Evolutionary conservation across 805 yeast species (phyloP).

Genomic region (Kuraishia molischiana): DNA sequence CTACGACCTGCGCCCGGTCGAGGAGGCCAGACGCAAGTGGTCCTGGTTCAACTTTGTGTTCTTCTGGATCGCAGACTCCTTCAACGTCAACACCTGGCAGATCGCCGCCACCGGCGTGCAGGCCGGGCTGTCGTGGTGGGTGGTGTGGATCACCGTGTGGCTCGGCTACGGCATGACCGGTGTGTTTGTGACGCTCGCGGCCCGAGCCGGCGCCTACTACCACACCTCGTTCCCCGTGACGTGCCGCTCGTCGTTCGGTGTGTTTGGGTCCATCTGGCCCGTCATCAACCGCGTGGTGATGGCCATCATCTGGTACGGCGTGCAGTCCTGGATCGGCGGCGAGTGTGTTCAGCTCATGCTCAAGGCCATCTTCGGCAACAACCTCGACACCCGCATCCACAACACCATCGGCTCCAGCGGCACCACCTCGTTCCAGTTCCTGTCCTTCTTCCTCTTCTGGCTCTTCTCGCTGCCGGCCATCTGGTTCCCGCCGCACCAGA

Average conservation of each 20-base stretch:
- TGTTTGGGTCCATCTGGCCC: constrained; percentile 84
- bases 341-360: constrained; percentile 75
- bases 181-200: constrained; percentile 56
- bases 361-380: constrained; percentile 61
- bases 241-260: constrained; percentile 75
- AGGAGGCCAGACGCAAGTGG: constrained; percentile 71
- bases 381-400: constrained; percentile 52
- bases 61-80: constrained; percentile 86
- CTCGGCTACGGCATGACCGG: constrained; percentile 69
- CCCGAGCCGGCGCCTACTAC: constrained; percentile 72
- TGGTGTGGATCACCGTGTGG: constrained; percentile 85
- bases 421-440: constrained; percentile 62
- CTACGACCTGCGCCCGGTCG: constrained; percentile 73
- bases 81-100: constrained; percentile 86
- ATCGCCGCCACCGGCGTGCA: constrained; percentile 80
- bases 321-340: constrained; percentile 80
- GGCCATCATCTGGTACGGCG: constrained; percentile 75
- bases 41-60: constrained; percentile 70
- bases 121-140: constrained; percentile 84
- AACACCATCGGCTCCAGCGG: constrained; percentile 51
- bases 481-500: constrained; percentile 72
- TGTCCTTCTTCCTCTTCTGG: constrained; percentile 79
- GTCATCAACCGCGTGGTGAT: constrained; percentile 79
- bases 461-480: constrained; percentile 68
- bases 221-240: constrained; percentile 83